Evolutionary conservation across 2,329 filamentous ascomycete species (phyloP), one percentile per base, ranked within the genome.

Genomic region (Samsoniella hepiali): DNA sequence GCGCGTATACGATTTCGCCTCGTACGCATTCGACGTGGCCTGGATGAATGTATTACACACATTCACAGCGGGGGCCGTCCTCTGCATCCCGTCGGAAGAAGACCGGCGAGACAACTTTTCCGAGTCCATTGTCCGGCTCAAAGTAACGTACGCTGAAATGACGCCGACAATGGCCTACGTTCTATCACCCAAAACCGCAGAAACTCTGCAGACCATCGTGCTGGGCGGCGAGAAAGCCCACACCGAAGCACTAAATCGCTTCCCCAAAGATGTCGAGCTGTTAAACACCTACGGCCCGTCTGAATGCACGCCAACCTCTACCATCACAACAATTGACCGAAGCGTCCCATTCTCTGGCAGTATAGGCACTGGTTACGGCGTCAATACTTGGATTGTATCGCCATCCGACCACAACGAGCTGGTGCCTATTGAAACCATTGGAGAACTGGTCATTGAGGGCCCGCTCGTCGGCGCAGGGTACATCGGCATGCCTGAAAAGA

Each of bases 391-490:
- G 78, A 69, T 81, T 40, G 77, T 78, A 6, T 75, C 80, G 36
- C 70, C 76, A 3, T 54, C 63, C 3, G 65, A 73, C 40, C 62
- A 67, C 50, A 44, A 69, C n/a, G 44, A 47, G 4, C 68, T 74
- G 8, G 53, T 68, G 3, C 70, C 73, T 0, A 56, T 72, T 9
- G 72, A 69, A 3, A 64, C 62, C 0, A 31, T 66, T 1, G 79
- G 79, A n/a, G 79, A 82, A 67, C 73, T 81, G n/a, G 68, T 79
- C 8, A 72, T 83, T 44, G 78, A 79, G 65, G 81, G 81, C 1
- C 81, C 81, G 3, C 77, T 81, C 31, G 79, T 87, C n/a, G 83
- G 82, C 27, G 76, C 80, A 13, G 83, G 67, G 1, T 68, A 68
- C 27, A n/a, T 69, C 8, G 64, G 67, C n/a, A 49, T 58, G 22